These are phyloP conservation scores for Globisporangium splendens DNA, from an alignment of 352 stramenopile genomes.

Conservation along the genomic window DNA sequence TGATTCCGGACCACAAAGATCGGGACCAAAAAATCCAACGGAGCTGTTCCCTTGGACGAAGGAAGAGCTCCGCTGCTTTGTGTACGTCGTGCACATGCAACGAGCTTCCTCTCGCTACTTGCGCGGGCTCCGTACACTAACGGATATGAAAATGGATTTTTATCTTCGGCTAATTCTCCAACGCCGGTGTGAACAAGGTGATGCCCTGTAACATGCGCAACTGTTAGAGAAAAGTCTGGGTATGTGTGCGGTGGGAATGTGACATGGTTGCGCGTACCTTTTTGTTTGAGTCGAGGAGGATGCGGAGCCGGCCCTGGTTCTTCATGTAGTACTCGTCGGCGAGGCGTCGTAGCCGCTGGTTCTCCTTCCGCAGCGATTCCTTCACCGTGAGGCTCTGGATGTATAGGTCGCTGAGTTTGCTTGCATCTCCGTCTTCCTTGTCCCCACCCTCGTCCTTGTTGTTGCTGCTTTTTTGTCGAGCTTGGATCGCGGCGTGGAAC, in stretches of 20 bases:
- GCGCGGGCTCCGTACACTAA: neutral
- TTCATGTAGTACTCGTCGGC: conserved; percentile 80
- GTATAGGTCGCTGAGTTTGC: conserved; percentile 36
- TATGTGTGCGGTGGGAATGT: neutral
- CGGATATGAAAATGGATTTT: conserved; percentile 5
- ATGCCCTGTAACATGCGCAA: conserved; percentile 11
- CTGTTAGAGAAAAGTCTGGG: neutral
- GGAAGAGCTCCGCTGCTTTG: neutral
- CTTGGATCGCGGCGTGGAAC: conserved; percentile 32
- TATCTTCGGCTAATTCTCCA: conserved; percentile 10
- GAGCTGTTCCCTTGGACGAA: conserved; percentile 1
- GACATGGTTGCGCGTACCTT: conserved; percentile 20
- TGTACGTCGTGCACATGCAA: neutral
- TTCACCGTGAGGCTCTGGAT: conserved; percentile 43
- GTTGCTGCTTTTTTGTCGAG: conserved; percentile 28
- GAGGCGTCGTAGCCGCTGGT: conserved; percentile 53
- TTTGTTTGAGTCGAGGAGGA: conserved; percentile 58
- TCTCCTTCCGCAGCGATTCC: conserved; percentile 59
- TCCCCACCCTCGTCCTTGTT: conserved; percentile 6
- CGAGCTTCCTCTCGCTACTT: conserved; percentile 3
- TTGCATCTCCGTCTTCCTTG: conserved; percentile 8
- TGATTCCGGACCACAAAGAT: conserved; percentile 4
- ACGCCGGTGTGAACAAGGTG: conserved; percentile 17
- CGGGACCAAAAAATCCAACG: conserved; percentile 11
- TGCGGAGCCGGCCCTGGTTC: conserved; percentile 59